Evolutionary conservation across 305 asterid species (phyloP), one percentile per base, ranked within the genome.

Genomic region (Plantago rigida): DNA sequence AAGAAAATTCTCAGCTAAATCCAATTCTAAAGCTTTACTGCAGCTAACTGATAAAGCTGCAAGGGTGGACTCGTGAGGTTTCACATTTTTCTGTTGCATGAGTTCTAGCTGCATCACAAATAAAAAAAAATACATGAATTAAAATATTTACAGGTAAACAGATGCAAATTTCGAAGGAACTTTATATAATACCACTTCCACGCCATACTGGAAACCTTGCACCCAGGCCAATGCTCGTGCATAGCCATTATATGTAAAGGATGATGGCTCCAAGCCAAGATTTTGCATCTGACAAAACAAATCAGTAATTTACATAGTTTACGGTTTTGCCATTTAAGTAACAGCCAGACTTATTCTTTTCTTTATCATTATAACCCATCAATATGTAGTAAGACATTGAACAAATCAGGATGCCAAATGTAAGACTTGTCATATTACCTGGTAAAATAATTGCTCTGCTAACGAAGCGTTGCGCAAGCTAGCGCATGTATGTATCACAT

Each of bases 251-350:
- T 86, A 91, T 56, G 83, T 79, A 55, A 70, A 42, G 17, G 73
- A 36, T 60, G 96, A 84, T 52, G 81, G 95, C 75, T 81, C 78
- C 78, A 91, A 63, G 54, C 95, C 95, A 75, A 91, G 85, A 76
- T 60, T 74, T 80, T 82, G 90, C 94, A 88, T 88, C 96, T 91
- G 81, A 60, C 51, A 55, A 52, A 64, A 54, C 67, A 62, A 69
- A 73, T 58, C 62, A 60, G 15, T 44, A 52, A 28, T 52, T 49
- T 22, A 52, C 51, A 53, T 6, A 13, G 45, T n/a, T 4, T 29
- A 12, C 26, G 44, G 47, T 15, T 22, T 22, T 22, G 26, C 26
- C 24, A 51, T 52, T 12, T 28, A 53, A 28, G 42, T 17, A 53
- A 13, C 14, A 53, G 42, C 28, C 11, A 13, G 14, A 13, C 11